Evolutionary conservation across 2,329 filamentous ascomycete genomes (phyloP).

Genomic region (Raffaelea albimanens): DNA sequence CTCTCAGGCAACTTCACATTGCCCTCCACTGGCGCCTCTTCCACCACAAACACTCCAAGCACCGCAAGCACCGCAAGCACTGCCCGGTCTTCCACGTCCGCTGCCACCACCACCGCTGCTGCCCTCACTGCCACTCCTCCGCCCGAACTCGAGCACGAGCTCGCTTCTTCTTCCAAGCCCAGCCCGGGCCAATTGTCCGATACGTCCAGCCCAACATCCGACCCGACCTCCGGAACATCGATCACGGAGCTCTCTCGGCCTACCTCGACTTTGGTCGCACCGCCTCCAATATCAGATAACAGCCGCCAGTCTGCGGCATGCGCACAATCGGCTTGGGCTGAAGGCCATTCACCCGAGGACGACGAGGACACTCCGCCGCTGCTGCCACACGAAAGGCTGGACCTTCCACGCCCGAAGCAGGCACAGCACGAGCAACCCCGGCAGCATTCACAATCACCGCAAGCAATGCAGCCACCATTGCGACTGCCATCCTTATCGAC

Average conservation of each 20-base stretch:
- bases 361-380: conserved; percentile 20
- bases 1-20: conserved; percentile 28
- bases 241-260: no score
- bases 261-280: no score
- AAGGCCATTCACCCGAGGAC: background rate
- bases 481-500: background rate
- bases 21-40: conserved; percentile 18
- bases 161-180: background rate
- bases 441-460: background rate
- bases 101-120: background rate
- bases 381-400: conserved; percentile 28
- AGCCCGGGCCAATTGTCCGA: conserved; percentile 11
- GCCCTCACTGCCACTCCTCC: background rate
- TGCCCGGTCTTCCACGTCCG: background rate
- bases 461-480: background rate
- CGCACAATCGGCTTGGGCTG: no score
- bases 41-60: conserved; percentile 12
- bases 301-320: conserved; percentile 14
- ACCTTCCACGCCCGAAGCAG: conserved; percentile 19
- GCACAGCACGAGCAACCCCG: conserved; percentile 14
- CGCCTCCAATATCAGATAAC: background rate
- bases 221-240: no score
- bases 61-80: conserved; percentile 19
- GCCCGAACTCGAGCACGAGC: background rate
- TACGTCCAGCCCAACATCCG: no score